Evolutionary conservation across 1,284 basidiomycete species (phyloP).

Genomic region (Moesziomyces parantarcticus): DNA sequence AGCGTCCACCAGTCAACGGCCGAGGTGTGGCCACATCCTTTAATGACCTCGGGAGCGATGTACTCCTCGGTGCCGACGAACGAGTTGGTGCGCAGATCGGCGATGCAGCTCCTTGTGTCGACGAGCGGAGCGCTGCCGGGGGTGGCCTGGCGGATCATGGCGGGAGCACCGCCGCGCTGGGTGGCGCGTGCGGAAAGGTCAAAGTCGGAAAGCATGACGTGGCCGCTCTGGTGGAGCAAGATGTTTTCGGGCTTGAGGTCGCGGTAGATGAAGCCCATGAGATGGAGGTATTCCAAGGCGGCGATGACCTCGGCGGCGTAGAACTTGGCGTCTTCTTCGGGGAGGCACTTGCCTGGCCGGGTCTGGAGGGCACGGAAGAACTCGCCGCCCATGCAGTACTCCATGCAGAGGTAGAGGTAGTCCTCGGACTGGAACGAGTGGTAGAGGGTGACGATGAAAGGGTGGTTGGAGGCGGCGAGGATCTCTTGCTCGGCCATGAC

Average conservation of each 20-base stretch:
- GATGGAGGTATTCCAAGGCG: constrained; percentile 94
- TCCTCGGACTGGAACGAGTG: constrained; percentile 67
- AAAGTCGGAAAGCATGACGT: constrained; percentile 99
- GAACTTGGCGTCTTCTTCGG: constrained; percentile 94
- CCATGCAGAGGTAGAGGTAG: constrained; percentile 67
- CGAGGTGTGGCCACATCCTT: constrained; percentile 94
- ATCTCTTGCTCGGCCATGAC: constrained; percentile 67
- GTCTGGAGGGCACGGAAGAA: constrained; percentile 89
- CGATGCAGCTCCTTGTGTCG: constrained; percentile 96
- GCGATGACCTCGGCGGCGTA: constrained; percentile 98
- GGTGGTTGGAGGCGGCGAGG: constrained; percentile 64
- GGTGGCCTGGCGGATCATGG: constrained; percentile 85
- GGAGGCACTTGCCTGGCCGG: constrained; percentile 91
- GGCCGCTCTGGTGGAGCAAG: constrained; percentile 96
- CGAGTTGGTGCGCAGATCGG: constrained; percentile 96
- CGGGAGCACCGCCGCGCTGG: constrained; percentile 80
- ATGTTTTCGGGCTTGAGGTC: constrained; percentile 99
- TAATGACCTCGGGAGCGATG: constrained; percentile 98
- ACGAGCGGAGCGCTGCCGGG: constrained; percentile 91
- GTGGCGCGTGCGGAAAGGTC: constrained; percentile 96
- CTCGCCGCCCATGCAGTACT: constrained; percentile 98
- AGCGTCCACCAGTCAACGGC: constrained; percentile 99
- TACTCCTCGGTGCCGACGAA: constrained; percentile 99
- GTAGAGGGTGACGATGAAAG: constrained; percentile 67
- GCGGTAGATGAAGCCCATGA: constrained; percentile 99